Percentiles rank a stretch among this genome's conserved stretches.
Conservation (phyloP, 768 basidiomycete species). For the Naematelia encephala region DNA sequence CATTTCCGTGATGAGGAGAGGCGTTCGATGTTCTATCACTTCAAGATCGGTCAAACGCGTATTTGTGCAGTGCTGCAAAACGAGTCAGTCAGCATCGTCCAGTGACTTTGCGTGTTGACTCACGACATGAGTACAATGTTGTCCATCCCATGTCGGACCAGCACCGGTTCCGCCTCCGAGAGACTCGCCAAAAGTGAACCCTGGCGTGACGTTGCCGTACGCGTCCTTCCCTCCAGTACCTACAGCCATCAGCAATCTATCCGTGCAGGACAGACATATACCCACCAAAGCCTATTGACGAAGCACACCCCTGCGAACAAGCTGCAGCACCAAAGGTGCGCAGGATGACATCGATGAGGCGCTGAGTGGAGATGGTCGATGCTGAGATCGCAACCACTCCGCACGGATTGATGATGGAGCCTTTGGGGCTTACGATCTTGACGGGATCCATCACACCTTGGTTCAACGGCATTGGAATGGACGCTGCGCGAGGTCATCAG, state of each 20-base stretch:
- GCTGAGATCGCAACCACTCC: conserved; percentile 23
- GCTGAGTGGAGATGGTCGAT: conserved; percentile 27
- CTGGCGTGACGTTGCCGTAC: conserved; percentile 12
- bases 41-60: conserved; percentile 28
- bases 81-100: conserved; percentile 2
- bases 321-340: conserved; percentile 24
- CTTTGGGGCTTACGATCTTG: conserved; percentile 19
- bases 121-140: background rate
- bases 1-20: conserved; percentile 32
- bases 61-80: conserved; percentile 13
- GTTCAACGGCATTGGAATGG: conserved; percentile 18
- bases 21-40: conserved; percentile 30
- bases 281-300: conserved; percentile 20
- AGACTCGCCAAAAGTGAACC: conserved; percentile 26
- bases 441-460: conserved; percentile 20
- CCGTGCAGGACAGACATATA: no score
- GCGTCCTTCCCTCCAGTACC: conserved; percentile 22
- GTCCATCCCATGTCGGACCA: conserved; percentile 27
- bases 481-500: conserved; percentile 1
- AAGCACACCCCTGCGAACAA: conserved; percentile 28
- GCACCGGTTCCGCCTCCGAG: conserved; percentile 32
- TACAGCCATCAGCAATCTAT: no score
- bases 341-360: conserved; percentile 28
- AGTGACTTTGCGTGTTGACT: background rate
- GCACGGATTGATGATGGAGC: conserved; percentile 20